Evolutionary conservation across 2,329 filamentous ascomycete genomes (phyloP).

Genomic region (Curvularia verruculosa): DNA sequence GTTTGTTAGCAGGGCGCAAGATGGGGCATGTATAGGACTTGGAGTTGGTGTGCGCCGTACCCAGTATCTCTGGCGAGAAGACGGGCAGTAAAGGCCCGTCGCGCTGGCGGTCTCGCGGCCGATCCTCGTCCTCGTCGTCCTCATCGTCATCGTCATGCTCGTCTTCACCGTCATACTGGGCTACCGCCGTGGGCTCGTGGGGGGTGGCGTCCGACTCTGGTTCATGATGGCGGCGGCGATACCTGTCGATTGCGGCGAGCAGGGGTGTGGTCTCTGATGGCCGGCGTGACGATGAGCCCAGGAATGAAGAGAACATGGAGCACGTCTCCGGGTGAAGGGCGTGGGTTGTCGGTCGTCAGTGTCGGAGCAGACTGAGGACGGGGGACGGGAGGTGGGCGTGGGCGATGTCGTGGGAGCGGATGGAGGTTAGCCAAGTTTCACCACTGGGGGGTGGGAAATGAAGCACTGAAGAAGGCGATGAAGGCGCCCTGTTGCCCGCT

Average conservation of each 20-base stretch:
- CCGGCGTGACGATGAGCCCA: constrained; percentile 39
- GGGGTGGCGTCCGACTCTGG: constrained; percentile 31
- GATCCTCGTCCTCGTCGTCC: constrained; percentile 35
- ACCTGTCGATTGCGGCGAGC: constrained; percentile 39
- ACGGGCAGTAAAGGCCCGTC: constrained; percentile 49
- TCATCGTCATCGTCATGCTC: constrained; percentile 38
- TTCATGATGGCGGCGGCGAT: constrained; percentile 37
- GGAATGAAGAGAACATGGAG: constrained; percentile 49
- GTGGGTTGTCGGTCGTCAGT: constrained; percentile 19
- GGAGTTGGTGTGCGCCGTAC: constrained; percentile 26
- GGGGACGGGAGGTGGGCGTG: constrained; percentile 2
- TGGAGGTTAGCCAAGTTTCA: constrained; percentile 16
- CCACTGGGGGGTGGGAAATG: constrained; percentile 17
- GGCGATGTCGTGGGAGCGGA: constrained; percentile 5
- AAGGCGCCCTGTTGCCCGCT: constrained; percentile 18
- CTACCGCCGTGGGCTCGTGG: constrained; percentile 25
- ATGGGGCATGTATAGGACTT: constrained; percentile 12
- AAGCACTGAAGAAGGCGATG: constrained; percentile 16
- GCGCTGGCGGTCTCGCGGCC: constrained; percentile 32
- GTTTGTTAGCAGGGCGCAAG: constrained; percentile 28
- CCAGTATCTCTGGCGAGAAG: constrained; percentile 48
- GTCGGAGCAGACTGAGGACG: constrained; percentile 15
- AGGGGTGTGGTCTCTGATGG: constrained; percentile 46
- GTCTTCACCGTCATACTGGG: constrained; percentile 38
- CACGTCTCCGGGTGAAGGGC: constrained; percentile 18